A percentile compares a stretch with the other conserved stretches of the same genome.
Conservation (phyloP, 805 yeast genomes). For the Lipomyces yamanashiensis region DNA sequence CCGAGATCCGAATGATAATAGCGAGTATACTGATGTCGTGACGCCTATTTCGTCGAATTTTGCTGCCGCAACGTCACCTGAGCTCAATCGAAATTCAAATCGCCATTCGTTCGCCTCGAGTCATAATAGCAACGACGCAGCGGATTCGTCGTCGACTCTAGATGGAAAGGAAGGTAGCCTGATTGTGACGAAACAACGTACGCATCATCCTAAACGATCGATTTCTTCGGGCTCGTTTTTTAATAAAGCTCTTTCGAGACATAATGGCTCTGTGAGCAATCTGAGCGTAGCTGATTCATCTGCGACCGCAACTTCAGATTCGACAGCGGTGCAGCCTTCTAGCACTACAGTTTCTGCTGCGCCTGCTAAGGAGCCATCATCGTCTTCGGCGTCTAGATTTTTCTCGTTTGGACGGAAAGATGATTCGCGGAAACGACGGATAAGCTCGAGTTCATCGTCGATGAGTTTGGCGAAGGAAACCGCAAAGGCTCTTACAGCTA, state of each 20-base stretch:
- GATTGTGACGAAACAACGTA: constrained; percentile 5
- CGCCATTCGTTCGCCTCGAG: constrained; percentile 9
- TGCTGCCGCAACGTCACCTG: not conserved
- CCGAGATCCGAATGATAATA: not conserved
- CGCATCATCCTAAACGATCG: constrained; percentile 23
- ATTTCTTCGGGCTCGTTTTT: constrained; percentile 27
- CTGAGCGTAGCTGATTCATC: not conserved
- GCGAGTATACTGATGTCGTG: not conserved
- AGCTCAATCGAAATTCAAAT: not conserved
- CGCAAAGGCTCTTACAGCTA: not conserved
- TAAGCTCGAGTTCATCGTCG: constrained; percentile 3
- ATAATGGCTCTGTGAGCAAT: not conserved
- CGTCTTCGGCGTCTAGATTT: constrained; percentile 2
- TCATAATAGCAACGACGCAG: constrained; percentile 7
- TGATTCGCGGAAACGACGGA: not conserved
- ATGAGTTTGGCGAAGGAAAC: constrained; percentile 1
- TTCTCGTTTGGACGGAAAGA: constrained; percentile 11
- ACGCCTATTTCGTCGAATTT: not conserved
- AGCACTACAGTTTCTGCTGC: not conserved
- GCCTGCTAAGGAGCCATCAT: not conserved
- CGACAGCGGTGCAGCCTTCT: not conserved
- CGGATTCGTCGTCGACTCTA: not conserved
- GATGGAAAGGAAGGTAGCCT: constrained; percentile 1
- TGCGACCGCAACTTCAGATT: not conserved
- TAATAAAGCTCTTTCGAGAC: constrained; percentile 6